Base-by-base conservation (phyloP, 2,329 filamentous ascomycete species). In the Colletotrichum orbiculare region DNA sequence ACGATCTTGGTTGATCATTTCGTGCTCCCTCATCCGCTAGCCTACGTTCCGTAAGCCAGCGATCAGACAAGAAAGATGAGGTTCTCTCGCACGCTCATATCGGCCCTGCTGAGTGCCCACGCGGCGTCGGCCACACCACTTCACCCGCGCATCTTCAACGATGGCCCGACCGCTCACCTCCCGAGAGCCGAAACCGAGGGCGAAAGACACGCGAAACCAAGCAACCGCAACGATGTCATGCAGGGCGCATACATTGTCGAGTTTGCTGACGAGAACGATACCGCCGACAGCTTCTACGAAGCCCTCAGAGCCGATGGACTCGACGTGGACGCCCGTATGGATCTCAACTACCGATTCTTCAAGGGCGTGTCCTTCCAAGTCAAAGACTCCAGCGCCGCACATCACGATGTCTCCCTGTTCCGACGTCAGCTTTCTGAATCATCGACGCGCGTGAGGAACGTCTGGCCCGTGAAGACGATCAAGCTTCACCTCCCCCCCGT, bases 381-480 rank as follows among this genome's bases (percentile, higher is more conserved):
- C 42, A 60, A 74, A 17, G 54, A 75, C 64, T 69, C 69, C 64
- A 47, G 67, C 63, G 53, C 70, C 46, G 56, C 70, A 66, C 62
- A 73, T 45, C 42, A 73, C 65, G 57, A 63, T 6, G 58, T 65
- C 17, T 60, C 61, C 13, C 52, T 62, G 1, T 47, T 54, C 17
- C 59, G 59, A 1, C 43, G 59, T 12, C 64, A 59, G 65, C 70
- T 76, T 35, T 65, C 68, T 13, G 66, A 64, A 37, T 55, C 71
- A 37, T 55, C 71, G 46, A 54, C 71, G 15, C 61, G 64, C 8
- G 69, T 77, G 55, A 73, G 70, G 61, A 69, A 67, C 2, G 56
- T 75, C 2, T 77, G 73, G 74, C 74, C 75, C 3, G 69, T 76
- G 17, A 68, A 68, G 33, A 68, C 49, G 17, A 64, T 70, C 54